These are phyloP conservation scores for Coemansia reversa DNA, from an alignment of 192 early-diverging fungal species.

Conservation along the genomic window DNA sequence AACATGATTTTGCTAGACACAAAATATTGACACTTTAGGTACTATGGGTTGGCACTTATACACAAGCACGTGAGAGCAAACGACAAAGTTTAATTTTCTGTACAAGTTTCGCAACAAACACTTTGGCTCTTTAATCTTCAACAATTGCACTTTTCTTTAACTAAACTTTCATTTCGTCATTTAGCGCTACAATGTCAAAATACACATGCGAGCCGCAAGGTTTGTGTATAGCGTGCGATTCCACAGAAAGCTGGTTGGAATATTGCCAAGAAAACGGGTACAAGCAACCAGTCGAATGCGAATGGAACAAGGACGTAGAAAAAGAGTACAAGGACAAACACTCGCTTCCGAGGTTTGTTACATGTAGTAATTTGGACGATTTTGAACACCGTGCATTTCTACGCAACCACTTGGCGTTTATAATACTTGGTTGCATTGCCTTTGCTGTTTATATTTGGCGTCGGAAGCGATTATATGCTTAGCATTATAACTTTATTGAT, in stretches of 20 bases:
- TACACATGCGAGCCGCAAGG: conserved; percentile 22
- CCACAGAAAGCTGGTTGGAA: background rate
- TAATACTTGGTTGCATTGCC: conserved; percentile 24
- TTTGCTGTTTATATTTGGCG: conserved; percentile 44
- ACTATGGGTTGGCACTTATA: background rate
- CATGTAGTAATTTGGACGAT: conserved; percentile 13
- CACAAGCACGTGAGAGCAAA: background rate
- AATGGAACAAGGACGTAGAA: conserved; percentile 29
- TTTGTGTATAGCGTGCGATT: conserved; percentile 11
- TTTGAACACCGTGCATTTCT: conserved; percentile 20
- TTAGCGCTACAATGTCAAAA: conserved; percentile 5
- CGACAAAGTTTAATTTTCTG: background rate
- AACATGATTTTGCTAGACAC: no score
- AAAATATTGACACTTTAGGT: no score
- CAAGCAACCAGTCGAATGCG: conserved; percentile 41
- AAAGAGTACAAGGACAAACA: conserved; percentile 36
- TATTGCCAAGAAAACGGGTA: conserved; percentile 26
- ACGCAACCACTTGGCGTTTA: conserved; percentile 32
- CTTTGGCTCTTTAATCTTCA: background rate
- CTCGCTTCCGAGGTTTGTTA: conserved; percentile 18
- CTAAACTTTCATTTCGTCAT: background rate
- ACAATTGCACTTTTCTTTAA: background rate
- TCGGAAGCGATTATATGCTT: conserved; percentile 10
- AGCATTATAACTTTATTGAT: background rate
- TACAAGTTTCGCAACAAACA: no score